Conservation (phyloP, 2,329 filamentous ascomycete species). For the Fusarium pseudoanthophilum region DNA sequence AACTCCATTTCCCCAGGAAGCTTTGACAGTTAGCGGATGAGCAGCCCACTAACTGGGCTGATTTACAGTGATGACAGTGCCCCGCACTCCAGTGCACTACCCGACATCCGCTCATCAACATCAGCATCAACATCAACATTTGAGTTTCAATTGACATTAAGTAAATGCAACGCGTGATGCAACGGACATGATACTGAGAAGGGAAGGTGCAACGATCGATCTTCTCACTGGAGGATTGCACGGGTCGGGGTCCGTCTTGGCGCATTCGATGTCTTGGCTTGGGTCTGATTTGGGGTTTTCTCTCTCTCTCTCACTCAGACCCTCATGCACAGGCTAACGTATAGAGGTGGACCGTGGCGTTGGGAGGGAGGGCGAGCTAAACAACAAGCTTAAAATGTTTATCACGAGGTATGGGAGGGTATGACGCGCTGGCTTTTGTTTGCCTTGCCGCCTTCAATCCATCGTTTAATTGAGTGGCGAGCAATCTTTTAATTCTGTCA, state of each 20-base stretch:
- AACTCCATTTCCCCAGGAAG: constrained; percentile 5
- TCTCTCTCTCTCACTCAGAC: neutral
- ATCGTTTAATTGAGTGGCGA: neutral
- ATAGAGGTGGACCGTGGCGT: constrained; percentile 5
- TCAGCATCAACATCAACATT: neutral
- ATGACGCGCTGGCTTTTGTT: constrained; percentile 7
- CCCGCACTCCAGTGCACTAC: constrained; percentile 33
- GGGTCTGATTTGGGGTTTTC: neutral
- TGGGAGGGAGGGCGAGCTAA: constrained; percentile 5
- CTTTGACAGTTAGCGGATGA: neutral
- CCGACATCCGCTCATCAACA: constrained; percentile 16
- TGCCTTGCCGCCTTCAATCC: too few species aligned
- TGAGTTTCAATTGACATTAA: neutral
- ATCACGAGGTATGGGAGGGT: constrained; percentile 5
- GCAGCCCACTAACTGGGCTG: neutral
- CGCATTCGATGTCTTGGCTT: neutral
- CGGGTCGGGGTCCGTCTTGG: constrained; percentile 27
- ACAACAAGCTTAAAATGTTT: constrained; percentile 34
- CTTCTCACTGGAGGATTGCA: constrained; percentile 9
- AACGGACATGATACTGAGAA: constrained; percentile 34
- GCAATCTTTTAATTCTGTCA: neutral
- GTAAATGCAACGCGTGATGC: constrained; percentile 26
- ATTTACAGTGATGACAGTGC: neutral
- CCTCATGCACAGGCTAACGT: too few species aligned
- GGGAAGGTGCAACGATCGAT: constrained; percentile 40